Percentiles rank a stretch among this genome's conserved stretches.
Evolutionary conservation across 108 stramenopile genomes (phyloP).

Genomic region (Cyclotella kingstonii): DNA sequence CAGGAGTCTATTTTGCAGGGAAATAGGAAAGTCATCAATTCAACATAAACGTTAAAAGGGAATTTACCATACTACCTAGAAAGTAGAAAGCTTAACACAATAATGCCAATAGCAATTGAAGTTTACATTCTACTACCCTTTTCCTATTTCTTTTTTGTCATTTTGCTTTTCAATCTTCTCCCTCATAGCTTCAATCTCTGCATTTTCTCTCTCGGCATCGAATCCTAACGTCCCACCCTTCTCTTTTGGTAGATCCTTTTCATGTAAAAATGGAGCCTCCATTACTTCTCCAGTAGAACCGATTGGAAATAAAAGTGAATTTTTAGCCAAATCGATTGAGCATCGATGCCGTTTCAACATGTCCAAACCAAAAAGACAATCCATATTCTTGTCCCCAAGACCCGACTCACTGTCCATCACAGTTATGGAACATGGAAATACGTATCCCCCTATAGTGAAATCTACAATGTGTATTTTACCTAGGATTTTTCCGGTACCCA

Average conservation of each 20-base stretch:
- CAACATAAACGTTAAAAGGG: too few relatives aligned
- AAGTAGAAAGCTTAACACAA: too few relatives aligned
- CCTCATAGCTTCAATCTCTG: slow-evolving; percentile 32
- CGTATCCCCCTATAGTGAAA: slow-evolving; percentile 48
- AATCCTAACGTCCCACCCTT: slow-evolving; percentile 87
- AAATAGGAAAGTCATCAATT: too few relatives aligned
- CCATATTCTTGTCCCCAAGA: slow-evolving; percentile 83
- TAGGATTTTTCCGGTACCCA: slow-evolving; percentile 91
- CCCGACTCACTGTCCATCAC: slow-evolving; percentile 81
- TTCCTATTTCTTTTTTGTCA: too few relatives aligned
- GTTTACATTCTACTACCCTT: too few relatives aligned
- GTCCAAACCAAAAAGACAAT: slow-evolving; percentile 95
- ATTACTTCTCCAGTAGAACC: slow-evolving; percentile 25
- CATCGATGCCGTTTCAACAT: slow-evolving; percentile 94
- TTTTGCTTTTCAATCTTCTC: slow-evolving; percentile 37
- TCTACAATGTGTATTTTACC: slow-evolving; percentile 84
- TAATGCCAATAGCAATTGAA: too few relatives aligned
- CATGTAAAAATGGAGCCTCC: slow-evolving; percentile 79
- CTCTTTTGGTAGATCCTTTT: slow-evolving; percentile 74
- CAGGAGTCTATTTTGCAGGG: too few relatives aligned
- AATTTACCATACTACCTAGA: too few relatives aligned
- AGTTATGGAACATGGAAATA: slow-evolving; percentile 47
- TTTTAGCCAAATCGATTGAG: slow-evolving; percentile 80
- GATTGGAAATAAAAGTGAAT: slow-evolving; percentile 57
- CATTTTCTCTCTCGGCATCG: slow-evolving; percentile 64